These are phyloP conservation scores for Candida arabinofermentans DNA, from an alignment of 805 yeast species.

Conservation along the genomic window DNA sequence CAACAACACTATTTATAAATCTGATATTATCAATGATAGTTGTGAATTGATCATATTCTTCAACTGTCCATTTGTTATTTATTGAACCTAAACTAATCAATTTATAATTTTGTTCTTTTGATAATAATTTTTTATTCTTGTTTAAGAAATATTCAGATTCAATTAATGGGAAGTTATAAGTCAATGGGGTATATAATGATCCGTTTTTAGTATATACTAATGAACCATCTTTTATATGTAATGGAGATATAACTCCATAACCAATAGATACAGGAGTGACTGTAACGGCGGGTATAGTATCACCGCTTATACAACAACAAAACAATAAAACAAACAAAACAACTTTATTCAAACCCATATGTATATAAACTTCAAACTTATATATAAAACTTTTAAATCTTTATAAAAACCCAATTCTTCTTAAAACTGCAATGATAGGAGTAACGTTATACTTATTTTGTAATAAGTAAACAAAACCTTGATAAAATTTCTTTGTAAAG, in stretches of 20 bases:
- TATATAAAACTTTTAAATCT: neutral
- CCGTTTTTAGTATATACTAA: constrained; percentile 16
- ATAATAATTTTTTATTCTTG: constrained; percentile 6
- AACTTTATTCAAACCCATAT: too few relatives aligned
- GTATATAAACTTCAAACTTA: too few relatives aligned
- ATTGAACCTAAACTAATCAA: constrained; percentile 13
- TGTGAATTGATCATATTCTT: constrained; percentile 62
- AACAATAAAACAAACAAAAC: too few relatives aligned
- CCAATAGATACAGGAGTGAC: too few relatives aligned
- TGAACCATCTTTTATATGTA: constrained; percentile 9
- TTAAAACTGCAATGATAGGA: constrained; percentile 13
- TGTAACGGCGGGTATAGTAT: too few relatives aligned
- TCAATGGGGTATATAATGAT: constrained; percentile 3
- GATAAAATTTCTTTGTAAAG: constrained; percentile 13
- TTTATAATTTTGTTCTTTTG: constrained; percentile 12
- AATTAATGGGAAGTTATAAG: constrained; percentile 6
- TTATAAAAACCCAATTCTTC: constrained; percentile 21
- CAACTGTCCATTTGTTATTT: constrained; percentile 24
- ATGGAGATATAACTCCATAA: too few relatives aligned
- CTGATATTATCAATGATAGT: constrained; percentile 70
- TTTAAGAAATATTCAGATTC: constrained; percentile 8
- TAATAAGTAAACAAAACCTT: constrained; percentile 15
- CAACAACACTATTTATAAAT: constrained; percentile 70
- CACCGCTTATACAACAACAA: too few relatives aligned
- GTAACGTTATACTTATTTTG: constrained; percentile 19